These are phyloP conservation scores for Paulownia fortunei DNA, from an alignment of 257 asterid genomes.

Conservation along the genomic window DNA sequence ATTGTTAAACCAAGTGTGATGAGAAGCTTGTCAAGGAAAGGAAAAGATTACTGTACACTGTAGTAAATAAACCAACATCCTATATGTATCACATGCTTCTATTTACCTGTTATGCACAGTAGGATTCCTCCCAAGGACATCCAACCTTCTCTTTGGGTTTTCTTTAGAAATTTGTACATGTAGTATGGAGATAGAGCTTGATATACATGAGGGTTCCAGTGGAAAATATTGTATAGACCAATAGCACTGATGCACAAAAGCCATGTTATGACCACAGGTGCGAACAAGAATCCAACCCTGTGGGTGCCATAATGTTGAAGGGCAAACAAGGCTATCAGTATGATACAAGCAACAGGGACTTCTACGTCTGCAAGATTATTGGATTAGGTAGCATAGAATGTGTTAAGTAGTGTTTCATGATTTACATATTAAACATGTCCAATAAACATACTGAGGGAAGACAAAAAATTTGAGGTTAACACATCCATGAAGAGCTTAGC, in stretches of 20 bases:
- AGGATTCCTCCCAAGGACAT: slow-evolving; percentile 95
- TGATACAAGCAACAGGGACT: slow-evolving; percentile 81
- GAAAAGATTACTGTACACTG: neutral
- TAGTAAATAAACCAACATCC: neutral
- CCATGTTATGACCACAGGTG: slow-evolving; percentile 93
- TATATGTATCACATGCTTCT: neutral
- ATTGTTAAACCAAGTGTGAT: neutral
- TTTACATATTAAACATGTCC: neutral
- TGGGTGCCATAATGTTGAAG: slow-evolving; percentile 99
- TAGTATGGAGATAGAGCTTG: slow-evolving; percentile 85
- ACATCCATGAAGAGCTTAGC: neutral
- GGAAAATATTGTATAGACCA: slow-evolving; percentile 78
- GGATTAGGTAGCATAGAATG: slow-evolving; percentile 20
- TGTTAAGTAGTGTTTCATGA: slow-evolving; percentile 5
- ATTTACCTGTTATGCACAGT: slow-evolving; percentile 84
- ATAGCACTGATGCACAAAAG: slow-evolving; percentile 85
- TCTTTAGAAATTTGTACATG: slow-evolving; percentile 87
- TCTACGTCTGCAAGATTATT: slow-evolving; percentile 79
- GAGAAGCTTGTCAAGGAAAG: slow-evolving; percentile 25
- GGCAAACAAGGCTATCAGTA: slow-evolving; percentile 88
- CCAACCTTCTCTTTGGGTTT: slow-evolving; percentile 86
- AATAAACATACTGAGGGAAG: neutral
- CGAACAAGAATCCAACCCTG: slow-evolving; percentile 96
- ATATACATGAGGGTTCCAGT: slow-evolving; percentile 85
- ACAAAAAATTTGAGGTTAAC: neutral